These are phyloP conservation scores for Plasmopara muralis DNA, from an alignment of 352 stramenopile genomes.

Conservation along the genomic window DNA sequence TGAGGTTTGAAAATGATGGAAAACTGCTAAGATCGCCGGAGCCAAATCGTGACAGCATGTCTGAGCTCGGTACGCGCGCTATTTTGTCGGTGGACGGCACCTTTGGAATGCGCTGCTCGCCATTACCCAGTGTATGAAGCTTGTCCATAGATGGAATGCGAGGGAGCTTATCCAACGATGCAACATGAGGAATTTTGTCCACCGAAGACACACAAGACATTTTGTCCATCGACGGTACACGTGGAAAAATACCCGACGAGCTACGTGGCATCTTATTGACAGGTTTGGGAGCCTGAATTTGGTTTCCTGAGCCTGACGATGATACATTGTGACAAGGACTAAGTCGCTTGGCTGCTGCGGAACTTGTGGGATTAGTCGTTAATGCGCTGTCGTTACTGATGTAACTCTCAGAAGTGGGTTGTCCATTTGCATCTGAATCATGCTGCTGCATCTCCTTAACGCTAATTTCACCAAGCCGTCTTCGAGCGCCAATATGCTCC, in stretches of 20 bases:
- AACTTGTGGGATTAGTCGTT: slow-evolving; percentile 11
- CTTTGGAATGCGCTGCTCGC: slow-evolving; percentile 42
- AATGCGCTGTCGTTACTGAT: slow-evolving; percentile 13
- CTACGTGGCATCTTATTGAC: slow-evolving; percentile 74
- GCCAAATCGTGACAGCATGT: slow-evolving; percentile 67
- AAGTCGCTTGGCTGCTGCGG: slow-evolving; percentile 27
- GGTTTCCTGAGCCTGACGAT: slow-evolving; percentile 38
- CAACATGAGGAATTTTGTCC: slow-evolving; percentile 58
- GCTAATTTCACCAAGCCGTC: slow-evolving; percentile 17
- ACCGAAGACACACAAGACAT: slow-evolving; percentile 44
- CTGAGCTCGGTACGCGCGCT: slow-evolving; percentile 54
- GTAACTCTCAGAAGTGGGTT: slow-evolving; percentile 10
- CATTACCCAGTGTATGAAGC: slow-evolving; percentile 34
- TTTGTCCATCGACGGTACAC: slow-evolving; percentile 70
- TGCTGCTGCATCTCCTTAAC: slow-evolving; percentile 32
- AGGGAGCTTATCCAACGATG: slow-evolving; percentile 69
- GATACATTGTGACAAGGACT: slow-evolving; percentile 35
- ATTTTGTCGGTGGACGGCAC: slow-evolving; percentile 67
- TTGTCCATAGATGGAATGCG: slow-evolving; percentile 68
- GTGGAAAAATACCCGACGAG: slow-evolving; percentile 75
- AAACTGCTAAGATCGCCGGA: slow-evolving; percentile 69
- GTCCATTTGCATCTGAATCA: slow-evolving; percentile 16
- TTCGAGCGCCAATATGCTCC: slow-evolving; percentile 17
- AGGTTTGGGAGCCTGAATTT: slow-evolving; percentile 68
- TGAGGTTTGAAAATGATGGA: slow-evolving; percentile 72